A percentile compares a stretch with the other conserved stretches of the same genome.
phyloP scores from a whole-genome alignment of 805 yeast species.

The Lachancea dasiensis region DNA sequence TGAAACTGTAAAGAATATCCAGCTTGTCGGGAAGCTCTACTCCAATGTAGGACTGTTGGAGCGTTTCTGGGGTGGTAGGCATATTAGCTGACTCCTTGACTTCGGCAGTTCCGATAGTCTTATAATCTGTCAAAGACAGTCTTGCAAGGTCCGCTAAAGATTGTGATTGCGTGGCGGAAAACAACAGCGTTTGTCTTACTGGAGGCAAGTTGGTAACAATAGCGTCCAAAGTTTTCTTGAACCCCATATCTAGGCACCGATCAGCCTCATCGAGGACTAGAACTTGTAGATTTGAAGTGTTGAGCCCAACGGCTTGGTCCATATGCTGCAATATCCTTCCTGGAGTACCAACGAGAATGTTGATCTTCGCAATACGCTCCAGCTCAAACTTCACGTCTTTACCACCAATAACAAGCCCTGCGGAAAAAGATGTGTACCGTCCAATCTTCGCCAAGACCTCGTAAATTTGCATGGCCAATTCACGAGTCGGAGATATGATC shows the following conservation, averaged over 20 bases:
- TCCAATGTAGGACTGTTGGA: constrained; percentile 77
- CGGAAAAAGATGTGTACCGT: constrained; percentile 64
- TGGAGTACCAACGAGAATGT: constrained; percentile 85
- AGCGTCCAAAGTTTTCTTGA: constrained; percentile 73
- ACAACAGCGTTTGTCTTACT: constrained; percentile 74
- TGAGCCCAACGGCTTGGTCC: constrained; percentile 82
- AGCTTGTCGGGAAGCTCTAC: constrained; percentile 74
- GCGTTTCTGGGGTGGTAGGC: constrained; percentile 66
- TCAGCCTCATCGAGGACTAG: constrained; percentile 89
- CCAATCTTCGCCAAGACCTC: constrained; percentile 85
- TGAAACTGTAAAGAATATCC: constrained; percentile 78
- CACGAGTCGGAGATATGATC: constrained; percentile 88
- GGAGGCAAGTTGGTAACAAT: constrained; percentile 74
- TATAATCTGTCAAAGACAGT: constrained; percentile 41
- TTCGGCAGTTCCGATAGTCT: constrained; percentile 42
- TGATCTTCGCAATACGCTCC: constrained; percentile 72
- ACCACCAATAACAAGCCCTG: constrained; percentile 92
- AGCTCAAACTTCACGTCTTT: constrained; percentile 78
- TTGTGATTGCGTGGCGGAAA: constrained; percentile 87
- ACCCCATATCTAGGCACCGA: constrained; percentile 90
- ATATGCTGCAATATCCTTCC: constrained; percentile 86
- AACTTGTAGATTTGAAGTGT: constrained; percentile 65
- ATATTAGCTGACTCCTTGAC: constrained; percentile 53
- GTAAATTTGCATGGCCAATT: constrained; percentile 83
- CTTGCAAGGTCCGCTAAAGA: constrained; percentile 78